phyloP scores from a whole-genome alignment of 2,329 filamentous ascomycete species.

The Fusarium domesticum region DNA sequence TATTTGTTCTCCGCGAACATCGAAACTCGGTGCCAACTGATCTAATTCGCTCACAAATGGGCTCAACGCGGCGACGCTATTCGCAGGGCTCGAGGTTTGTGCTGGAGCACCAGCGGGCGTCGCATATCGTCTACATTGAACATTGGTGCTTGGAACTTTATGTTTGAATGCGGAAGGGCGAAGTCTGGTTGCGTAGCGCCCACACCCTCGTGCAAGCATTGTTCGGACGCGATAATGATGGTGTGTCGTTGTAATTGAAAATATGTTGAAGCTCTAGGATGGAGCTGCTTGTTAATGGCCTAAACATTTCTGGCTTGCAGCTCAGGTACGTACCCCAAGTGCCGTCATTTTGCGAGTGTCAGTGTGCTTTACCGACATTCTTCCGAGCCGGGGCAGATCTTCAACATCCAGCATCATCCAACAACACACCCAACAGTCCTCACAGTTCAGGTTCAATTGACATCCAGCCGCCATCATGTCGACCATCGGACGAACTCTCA shows the following conservation, averaged over 20 bases:
- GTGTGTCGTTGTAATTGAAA: slow-evolving; percentile 4
- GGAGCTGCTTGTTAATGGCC: slow-evolving; percentile 16
- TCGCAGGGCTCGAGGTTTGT: slow-evolving; percentile 19
- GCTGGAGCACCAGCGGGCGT: slow-evolving; percentile 34
- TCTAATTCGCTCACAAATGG: slow-evolving; percentile 72
- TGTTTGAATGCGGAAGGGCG: slow-evolving; percentile 23
- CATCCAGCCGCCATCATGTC: slow-evolving; percentile 66
- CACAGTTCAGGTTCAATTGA: slow-evolving; percentile 27
- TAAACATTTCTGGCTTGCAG: slow-evolving; percentile 20
- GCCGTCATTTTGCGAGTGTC: slow-evolving; percentile 11
- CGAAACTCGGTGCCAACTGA: slow-evolving; percentile 84
- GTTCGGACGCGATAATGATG: slow-evolving; percentile 1
- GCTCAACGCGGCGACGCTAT: slow-evolving; percentile 42
- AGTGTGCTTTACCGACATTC: slow-evolving; percentile 27
- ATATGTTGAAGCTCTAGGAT: slow-evolving; percentile 2
- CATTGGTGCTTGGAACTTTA: slow-evolving; percentile 30
- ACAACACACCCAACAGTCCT: slow-evolving; percentile 12
- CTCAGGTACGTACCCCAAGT: slow-evolving; percentile 20
- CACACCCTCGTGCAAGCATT: slow-evolving; percentile 39
- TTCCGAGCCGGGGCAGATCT: slow-evolving; percentile 28
- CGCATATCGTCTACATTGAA: slow-evolving; percentile 42
- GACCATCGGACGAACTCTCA: slow-evolving; percentile 79
- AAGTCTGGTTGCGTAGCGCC: slow-evolving; percentile 30
- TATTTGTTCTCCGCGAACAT: slow-evolving; percentile 77
- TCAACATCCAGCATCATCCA: slow-evolving; percentile 21